Evolutionary conservation across 1,284 basidiomycete species (phyloP), one percentile per base, ranked within the genome.

Genomic region (Cryptococcus deneoformans): DNA sequence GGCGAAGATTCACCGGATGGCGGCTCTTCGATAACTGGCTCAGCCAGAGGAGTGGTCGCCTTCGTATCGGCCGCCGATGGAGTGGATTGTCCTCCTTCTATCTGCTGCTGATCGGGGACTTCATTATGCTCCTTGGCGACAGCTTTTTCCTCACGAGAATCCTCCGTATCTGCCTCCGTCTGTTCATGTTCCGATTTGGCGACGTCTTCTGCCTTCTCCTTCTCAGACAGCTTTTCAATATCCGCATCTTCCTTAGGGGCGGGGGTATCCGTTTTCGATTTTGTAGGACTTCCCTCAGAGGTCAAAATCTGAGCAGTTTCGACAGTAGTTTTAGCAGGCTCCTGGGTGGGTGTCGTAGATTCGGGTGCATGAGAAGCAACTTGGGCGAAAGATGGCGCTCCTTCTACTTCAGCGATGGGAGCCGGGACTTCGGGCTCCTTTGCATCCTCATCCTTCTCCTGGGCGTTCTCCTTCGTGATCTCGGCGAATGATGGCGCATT

Each of bases 131-230:
- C 40, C 40, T 11, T 11, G 40, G 11, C 40, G 11, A 2, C 46
- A 8, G n/a, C n/a, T 48, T 48, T 48, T 8, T 48, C 46, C 7
- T 24, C 46, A 14, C 12, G 20, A 9, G 20, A 8, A 29, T 14
- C 46, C 20, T 24, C 10, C 35, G 6, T 7, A 6, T 20, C 46
- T 43, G n/a, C 40, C 11, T 43, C n/a, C n/a, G 40, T 43, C n/a
- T 16, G 40, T 11, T 43, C 40, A 20, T 20, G 20, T 20, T 20
- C 20, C 20, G 20, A 20, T 39, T 57, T 42, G 10, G 50, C 37
- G 16, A 38, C 57, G 29, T 58, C 52, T 39, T 44, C 49, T 8
- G 49, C 37, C 7, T 38, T 50, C 16, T 38, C 20, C 40, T 52
- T 52, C 51, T 14, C 24, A 6, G 12, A 20, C 20, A 20, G 20